These are phyloP conservation scores for Manihot esculenta DNA, from an alignment of 441 rosid species.

Conservation along the genomic window DNA sequence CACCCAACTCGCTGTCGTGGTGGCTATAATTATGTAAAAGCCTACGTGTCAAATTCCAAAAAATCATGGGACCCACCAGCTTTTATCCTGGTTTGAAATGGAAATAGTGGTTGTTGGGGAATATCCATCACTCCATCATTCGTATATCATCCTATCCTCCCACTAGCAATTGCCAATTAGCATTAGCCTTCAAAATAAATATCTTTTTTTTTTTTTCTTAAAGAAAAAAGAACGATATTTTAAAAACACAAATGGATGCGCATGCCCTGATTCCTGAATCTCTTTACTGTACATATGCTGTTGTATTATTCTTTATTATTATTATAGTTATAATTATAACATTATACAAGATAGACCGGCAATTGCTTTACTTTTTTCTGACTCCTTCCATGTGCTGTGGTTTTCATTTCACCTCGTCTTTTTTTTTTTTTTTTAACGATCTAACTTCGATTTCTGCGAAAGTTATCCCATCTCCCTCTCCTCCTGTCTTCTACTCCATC, in stretches of 20 bases:
- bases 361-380: slow-evolving; percentile 58
- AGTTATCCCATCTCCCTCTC: slow-evolving; percentile 31
- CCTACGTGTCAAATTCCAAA: not conserved
- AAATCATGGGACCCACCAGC: not conserved
- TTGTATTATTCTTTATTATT: slow-evolving; percentile 10
- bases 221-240: slow-evolving; percentile 12
- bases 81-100: not conserved
- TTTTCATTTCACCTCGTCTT: slow-evolving; percentile 15
- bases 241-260: slow-evolving; percentile 31
- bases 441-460: slow-evolving; percentile 55
- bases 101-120: no score
- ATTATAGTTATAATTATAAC: not conserved
- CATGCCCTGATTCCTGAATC: slow-evolving; percentile 20
- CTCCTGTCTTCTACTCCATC: slow-evolving; percentile 28
- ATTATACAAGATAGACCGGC: slow-evolving; percentile 19
- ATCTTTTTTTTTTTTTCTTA: no score
- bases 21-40: not conserved
- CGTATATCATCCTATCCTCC: no score
- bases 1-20: not conserved
- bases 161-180: no score
- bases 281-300: not conserved
- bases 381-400: slow-evolving; percentile 73
- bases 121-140: no score
- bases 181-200: no score
- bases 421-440: slow-evolving; percentile 21